Evolutionary conservation across 441 rosid genomes (phyloP), one percentile per base, ranked within the genome.

Genomic region (Erysimum cheiri): DNA sequence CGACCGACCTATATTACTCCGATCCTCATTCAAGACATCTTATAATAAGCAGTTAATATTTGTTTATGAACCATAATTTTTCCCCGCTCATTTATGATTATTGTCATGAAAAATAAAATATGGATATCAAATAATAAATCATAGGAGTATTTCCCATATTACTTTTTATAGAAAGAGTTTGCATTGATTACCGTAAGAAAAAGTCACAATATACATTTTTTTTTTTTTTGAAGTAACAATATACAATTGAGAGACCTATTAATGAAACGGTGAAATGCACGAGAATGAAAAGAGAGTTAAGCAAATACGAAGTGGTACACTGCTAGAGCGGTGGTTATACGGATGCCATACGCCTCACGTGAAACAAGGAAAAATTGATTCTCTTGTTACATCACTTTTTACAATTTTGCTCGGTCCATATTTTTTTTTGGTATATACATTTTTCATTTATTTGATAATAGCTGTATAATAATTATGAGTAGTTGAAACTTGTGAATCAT

Each of bases 281-380:
- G 70, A 62, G 73, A 62, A 43, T 36, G 33, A 44, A 33, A 60
- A 47, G 24, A 50, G 57, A 39, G 55, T 72, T 24, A 65, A 39
- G 64, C 67, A 50, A 65, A 73, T 67, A 66, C 72, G 28, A 67
- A 60, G 35, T 60, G 62, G 63, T 67, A 60, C 46, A 67, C 56
- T 68, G 36, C 1, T 46, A 54, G 52, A 46, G 57, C 73, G 73
- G 78, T 74, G 58, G 69, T 64, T 68, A 68, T 60, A 74, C 78
- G 48, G 70, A 48, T 69, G 53, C 67, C 78, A 75, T 65, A 64
- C 68, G 63, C 35, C 62, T 70, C 79, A 75, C 72, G 72, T 72
- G 76, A 66, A 67, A 15, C 0, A 53, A 33, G 6, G 5, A 31
- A 4, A 19, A 43, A 14, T 36, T 35, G n/a, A 67, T 52, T 61